Base-by-base conservation (phyloP, 805 yeast species). In the Spathaspora sp. region DNA sequence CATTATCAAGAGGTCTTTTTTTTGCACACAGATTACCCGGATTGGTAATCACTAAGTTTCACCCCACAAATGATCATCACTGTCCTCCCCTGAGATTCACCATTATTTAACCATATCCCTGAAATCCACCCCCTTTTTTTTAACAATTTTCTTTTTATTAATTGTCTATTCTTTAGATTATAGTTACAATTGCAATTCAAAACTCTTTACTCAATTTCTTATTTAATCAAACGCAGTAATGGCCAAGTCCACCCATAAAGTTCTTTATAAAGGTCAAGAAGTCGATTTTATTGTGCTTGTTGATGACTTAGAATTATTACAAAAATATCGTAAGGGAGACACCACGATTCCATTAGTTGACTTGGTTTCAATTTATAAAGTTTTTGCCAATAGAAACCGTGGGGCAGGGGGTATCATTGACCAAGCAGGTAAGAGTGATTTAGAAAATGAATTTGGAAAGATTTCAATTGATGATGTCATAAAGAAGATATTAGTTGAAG, bases 361-460 rank as follows among this genome's bases (percentile, higher is more conserved):
- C 42, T 78, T 86, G 4, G 83, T 87, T 1, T 84, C 85, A 0
- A 73, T 78, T 8, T 87, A 80, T 72, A 80, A 85, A 60, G 76
- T 89, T n/a, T 90, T 77, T 63, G 75, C 79, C 19, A 79, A 81
- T 51, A 77, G 77, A 54, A 74, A 73, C 20, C 86, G 88, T 45
- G 96, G 96, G 31, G 70, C 82, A 3, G 87, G 82, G 59, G 96
- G 96, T 51, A 76, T 78, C 8, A 64, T 87, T 23, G 88, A 85
- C 48, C 84, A 81, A 60, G 96, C 93, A 2, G 85, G 93, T 7
- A 78, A 81, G 51, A 70, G 74, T 17, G 87, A 84, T 53, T 64
- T 89, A 40, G 77, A 76, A 48, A 79, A 79, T 55, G 94, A 89
- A 61, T 89, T 90, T 57, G 93, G 91, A 28, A 72, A 79, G 23